These are phyloP conservation scores for Salisapilia sapeloensis DNA, from an alignment of 352 stramenopile genomes.

Conservation along the genomic window DNA sequence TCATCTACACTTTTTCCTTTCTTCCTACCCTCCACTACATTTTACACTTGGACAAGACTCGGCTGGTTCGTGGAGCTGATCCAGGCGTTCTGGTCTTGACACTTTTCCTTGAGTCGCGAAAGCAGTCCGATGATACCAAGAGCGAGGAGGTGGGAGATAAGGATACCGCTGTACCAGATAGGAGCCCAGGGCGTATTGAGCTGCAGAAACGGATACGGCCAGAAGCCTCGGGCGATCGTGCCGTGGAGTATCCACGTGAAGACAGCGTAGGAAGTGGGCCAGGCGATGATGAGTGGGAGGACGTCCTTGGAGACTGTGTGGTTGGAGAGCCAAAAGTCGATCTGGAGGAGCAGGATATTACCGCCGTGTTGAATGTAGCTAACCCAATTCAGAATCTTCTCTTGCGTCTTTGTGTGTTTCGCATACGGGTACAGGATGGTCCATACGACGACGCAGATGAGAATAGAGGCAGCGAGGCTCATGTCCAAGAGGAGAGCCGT, in stretches of 20 bases:
- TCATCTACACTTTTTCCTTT: no score
- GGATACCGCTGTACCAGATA: slow-evolving; percentile 44
- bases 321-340: slow-evolving; percentile 37
- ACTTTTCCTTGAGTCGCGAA: slow-evolving; percentile 18
- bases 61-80: slow-evolving; percentile 1
- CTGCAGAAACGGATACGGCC: slow-evolving; percentile 68
- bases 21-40: no score
- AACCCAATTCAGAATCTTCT: slow-evolving; percentile 47
- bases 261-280: slow-evolving; percentile 40
- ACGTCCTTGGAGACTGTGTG: slow-evolving; percentile 35
- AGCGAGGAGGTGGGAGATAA: slow-evolving; percentile 23
- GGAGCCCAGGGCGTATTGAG: slow-evolving; percentile 52
- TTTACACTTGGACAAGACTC: no score
- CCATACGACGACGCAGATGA: slow-evolving; percentile 61
- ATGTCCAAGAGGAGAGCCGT: slow-evolving; percentile 53
- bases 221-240: slow-evolving; percentile 43
- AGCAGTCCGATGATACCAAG: slow-evolving; percentile 21
- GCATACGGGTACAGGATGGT: slow-evolving; percentile 57
- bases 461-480: slow-evolving; percentile 36
- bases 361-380: slow-evolving; percentile 67
- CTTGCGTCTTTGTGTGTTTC: slow-evolving; percentile 16
- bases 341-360: slow-evolving; percentile 51
- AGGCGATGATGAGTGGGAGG: slow-evolving; percentile 40
- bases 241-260: slow-evolving; percentile 67
- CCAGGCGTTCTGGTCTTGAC: slow-evolving; percentile 1